Evolutionary conservation across 441 rosid genomes (phyloP), one percentile per base, ranked within the genome.

Genomic region (Hura crepitans): DNA sequence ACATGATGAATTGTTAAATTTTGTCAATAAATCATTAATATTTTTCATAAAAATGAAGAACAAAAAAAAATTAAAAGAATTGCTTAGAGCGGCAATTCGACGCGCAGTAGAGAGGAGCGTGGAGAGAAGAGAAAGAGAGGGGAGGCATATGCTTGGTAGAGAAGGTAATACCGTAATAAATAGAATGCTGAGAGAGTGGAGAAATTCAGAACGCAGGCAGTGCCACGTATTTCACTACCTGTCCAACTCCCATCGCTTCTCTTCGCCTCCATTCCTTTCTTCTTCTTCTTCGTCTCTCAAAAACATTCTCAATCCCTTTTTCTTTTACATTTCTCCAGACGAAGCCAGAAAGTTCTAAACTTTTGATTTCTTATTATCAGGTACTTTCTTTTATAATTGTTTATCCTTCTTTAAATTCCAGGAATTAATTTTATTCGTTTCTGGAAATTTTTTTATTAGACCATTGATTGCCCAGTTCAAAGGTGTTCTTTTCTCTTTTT

Each of bases 151-250:
- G 59, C 75, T 22, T 53, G 47, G 59, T n/a, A 55, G 60, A 63
- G 2, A 22, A 58, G n/a, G n/a, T n/a, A n/a, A n/a, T n/a, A 71
- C 35, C 79, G 58, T 45, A 51, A 72, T 72, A 72, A 65, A 68
- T 60, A 6, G 60, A 33, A 56, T 67, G 71, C 74, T 39, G 49
- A 17, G 53, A 14, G 70, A 20, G 28, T 31, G 45, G 39, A 31
- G 37, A 31, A 28, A 9, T 45, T 20, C 31, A 59, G 66, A 73
- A 64, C 72, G 67, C 73, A 65, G 82, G 78, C 43, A 71, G 79
- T 74, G 89, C 85, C 88, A 85, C 92, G 92, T 85, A 87, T 78
- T 68, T 35, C 82, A 56, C 82, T 76, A 74, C 81, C 85, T 80
- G 89, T 85, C 86, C 61, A n/a, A 56, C 80, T 63, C 77, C 74